Base-by-base conservation (phyloP, 1,284 basidiomycete species). In the Apiotrichum gracile region DNA sequence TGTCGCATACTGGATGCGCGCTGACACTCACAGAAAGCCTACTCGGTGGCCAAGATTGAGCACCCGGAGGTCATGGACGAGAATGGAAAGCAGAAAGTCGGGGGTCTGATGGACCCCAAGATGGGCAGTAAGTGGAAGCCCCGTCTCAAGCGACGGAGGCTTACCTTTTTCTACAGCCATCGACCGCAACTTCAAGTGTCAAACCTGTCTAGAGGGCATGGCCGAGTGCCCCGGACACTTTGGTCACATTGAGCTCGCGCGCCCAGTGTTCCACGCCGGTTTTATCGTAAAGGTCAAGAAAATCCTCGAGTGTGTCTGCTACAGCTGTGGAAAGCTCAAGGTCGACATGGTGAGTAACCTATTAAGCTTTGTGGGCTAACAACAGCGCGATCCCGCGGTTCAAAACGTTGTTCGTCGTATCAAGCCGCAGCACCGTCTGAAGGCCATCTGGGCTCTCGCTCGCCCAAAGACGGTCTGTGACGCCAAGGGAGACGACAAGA, bases 241-340 rank as follows among this genome's bases (percentile, higher is more conserved):
- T 78, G 94, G 93, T 54, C 92, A 98, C 76, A 93, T 98, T 67
- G 96, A 99, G 78, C 80, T 99, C 65, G 92, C 92, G 46, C 82
- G 91, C 64, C 93, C 94, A 17, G 92, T 97, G 29, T 98, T 93
- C 72, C 94, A 97, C 75, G 89, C 91, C 73, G 96, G 96, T 49
- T 99, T 98, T 79, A 85, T 98, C 68, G 83, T 90, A 76, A 98
- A 97, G 84, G 92, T 97, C 75, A 99, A 99, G 81, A 98, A 99
- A 82, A 97, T 99, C 68, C 78, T 97, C 78, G 96, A 99, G 81
- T 90, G 88, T 77, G 91, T 98, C 65, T 98, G 96, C 80, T 89
- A 93, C 67, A 93, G 94, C 72, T 99, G 96, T 77, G 96, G 96
- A 69, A 96, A 90, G 78, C 82, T 98, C 65, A 97, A 97, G 81